These are phyloP conservation scores for Dendrobium nobile DNA, from an alignment of 106 monocot species.

Conservation along the genomic window DNA sequence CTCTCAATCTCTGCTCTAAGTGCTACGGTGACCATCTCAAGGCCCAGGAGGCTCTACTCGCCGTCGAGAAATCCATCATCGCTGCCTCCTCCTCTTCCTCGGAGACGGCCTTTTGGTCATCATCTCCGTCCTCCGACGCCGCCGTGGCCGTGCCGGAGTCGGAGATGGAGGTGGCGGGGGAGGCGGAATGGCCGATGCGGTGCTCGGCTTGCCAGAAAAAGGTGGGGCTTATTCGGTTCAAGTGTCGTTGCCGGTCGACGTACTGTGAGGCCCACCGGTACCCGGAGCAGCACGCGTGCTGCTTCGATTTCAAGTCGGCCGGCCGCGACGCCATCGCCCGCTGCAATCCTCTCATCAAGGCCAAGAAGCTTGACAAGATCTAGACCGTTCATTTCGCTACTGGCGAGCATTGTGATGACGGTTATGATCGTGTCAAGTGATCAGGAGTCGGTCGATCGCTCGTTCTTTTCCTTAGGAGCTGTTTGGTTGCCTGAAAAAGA, in stretches of 20 bases:
- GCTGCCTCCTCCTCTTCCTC: background rate
- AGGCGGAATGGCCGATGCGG: conserved; percentile 6
- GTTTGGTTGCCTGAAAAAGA: too few relatives aligned
- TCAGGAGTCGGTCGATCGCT: too few relatives aligned
- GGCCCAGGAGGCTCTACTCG: conserved; percentile 10
- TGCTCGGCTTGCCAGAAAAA: conserved; percentile 34
- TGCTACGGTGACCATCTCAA: conserved; percentile 31
- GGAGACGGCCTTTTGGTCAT: background rate
- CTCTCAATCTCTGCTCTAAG: conserved; percentile 42
- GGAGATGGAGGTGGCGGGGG: background rate
- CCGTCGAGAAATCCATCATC: conserved; percentile 5
- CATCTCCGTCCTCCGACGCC: background rate
- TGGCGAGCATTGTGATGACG: background rate
- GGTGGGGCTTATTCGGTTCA: conserved; percentile 18
- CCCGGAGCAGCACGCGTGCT: conserved; percentile 29
- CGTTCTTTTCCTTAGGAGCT: too few relatives aligned
- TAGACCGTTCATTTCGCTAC: background rate
- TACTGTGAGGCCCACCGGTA: conserved; percentile 11
- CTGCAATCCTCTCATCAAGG: conserved; percentile 41
- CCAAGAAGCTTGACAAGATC: conserved; percentile 40
- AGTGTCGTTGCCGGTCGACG: conserved; percentile 2
- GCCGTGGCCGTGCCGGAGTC: background rate
- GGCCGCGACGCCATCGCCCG: conserved; percentile 41
- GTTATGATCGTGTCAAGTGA: background rate
- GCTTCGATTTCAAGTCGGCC: conserved; percentile 40